Evolutionary conservation across 2,329 filamentous ascomycete genomes (phyloP).

Genomic region (Zymoseptoria pseudotritici): DNA sequence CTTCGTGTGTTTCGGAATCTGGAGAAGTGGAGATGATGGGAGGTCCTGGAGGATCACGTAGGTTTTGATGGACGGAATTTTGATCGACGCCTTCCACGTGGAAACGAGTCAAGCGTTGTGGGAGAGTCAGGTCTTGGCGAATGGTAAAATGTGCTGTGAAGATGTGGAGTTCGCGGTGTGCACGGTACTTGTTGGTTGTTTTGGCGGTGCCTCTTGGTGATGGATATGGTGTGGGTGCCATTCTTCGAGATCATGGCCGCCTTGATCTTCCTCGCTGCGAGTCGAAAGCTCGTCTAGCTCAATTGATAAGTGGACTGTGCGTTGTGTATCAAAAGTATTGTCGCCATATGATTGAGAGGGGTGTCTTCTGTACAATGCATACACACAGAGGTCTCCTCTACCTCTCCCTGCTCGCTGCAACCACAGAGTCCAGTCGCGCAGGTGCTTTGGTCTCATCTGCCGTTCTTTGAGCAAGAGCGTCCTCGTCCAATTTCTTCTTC

Average conservation of each 20-base stretch:
- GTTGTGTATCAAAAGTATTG: background rate
- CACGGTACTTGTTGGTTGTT: no score
- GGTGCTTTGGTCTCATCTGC: background rate
- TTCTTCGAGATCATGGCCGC: background rate
- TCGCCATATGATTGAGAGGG: background rate
- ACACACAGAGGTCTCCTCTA: background rate
- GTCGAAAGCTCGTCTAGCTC: background rate
- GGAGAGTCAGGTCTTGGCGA: no score
- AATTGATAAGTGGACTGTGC: background rate
- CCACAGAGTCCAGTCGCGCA: background rate
- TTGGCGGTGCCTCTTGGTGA: no score
- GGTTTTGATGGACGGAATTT: no score
- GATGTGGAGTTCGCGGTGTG: no score
- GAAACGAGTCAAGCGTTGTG: no score
- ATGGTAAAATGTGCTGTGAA: no score
- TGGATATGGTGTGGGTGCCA: no score
- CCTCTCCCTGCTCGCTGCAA: background rate
- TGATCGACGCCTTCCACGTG: no score
- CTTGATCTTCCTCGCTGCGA: background rate
- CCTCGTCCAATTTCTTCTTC: background rate
- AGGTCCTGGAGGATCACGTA: no score
- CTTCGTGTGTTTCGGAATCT: no score
- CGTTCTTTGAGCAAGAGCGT: background rate
- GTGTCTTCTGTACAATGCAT: background rate
- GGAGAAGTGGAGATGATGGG: no score